Base-by-base conservation (phyloP, 345 rosid species). In the Syzygium jambos region DNA sequence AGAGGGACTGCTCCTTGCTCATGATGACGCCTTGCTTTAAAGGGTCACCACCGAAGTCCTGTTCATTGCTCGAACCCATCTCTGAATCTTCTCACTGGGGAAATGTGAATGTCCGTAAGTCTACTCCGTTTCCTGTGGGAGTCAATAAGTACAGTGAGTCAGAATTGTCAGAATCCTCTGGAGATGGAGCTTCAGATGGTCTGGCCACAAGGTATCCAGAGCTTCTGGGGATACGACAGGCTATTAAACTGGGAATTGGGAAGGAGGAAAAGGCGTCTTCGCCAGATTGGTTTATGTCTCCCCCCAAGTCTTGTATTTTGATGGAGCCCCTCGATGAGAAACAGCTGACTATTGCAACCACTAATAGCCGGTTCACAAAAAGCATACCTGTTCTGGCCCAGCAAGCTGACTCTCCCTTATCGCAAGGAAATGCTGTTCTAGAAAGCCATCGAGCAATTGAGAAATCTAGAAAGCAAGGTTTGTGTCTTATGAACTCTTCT, bases 11-110 rank as follows among this genome's bases (percentile, higher is more conserved):
- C 86, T 90, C 95, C 53, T 34, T 90, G 90, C 89, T 94, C 89
- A 90, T 93, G 46, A 92, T 94, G 93, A 96, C 99, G 5, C 99
- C 99, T 51, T 90, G 93, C 90, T 89, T 93, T 25, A 96, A 94
- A 91, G 89, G 92, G 93, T 94, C 99, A 38, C 96, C 99, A 89
- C 99, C 96, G 11, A 95, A 93, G 93, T 91, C 99, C 86, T 95
- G 96, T 88, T 87, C 90, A 65, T 46, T 98, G 93, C 96, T 95
- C 11, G 93, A 95, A 88, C 97, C 96, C 13, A 85, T 89, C 88
- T 89, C 89, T 3, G 94, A 92, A 89, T 86, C 91, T 80, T 84
- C 86, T 38, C 90, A 85, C 78, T 90, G 78, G 68, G 90, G 85
- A 80, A 90, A 90, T 59, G 87, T 38, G 55, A 91, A 82, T 86